A percentile compares a stretch with the other conserved stretches of the same genome.
These are phyloP conservation scores for Picea glauca DNA, from an alignment of 75 land plant species.

Conservation along the genomic window DNA sequence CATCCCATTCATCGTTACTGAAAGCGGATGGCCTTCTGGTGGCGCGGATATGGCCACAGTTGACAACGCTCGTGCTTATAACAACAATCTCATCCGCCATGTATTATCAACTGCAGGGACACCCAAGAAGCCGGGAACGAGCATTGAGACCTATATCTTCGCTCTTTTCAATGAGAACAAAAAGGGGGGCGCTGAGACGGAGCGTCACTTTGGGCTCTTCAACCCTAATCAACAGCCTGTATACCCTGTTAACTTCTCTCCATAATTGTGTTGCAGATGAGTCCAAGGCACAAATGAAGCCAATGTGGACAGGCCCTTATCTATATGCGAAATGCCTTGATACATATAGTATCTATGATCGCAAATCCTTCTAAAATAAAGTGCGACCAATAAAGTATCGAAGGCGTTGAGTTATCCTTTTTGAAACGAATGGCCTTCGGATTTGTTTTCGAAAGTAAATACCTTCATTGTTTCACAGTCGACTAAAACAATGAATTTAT, in stretches of 20 bases:
- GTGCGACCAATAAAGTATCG: too few species aligned
- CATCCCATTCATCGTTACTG: slow-evolving; percentile 30
- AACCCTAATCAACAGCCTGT: not conserved
- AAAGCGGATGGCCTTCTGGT: slow-evolving; percentile 53
- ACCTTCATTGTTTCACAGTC: too few species aligned
- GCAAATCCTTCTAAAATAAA: too few species aligned
- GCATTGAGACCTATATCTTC: slow-evolving; percentile 68
- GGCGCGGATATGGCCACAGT: slow-evolving; percentile 20
- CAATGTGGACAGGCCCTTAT: too few species aligned
- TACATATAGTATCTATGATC: too few species aligned
- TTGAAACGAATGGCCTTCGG: too few species aligned
- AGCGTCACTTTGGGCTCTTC: slow-evolving; percentile 68
- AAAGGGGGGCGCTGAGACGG: slow-evolving; percentile 49
- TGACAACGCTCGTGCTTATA: slow-evolving; percentile 48
- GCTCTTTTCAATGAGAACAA: slow-evolving; percentile 67
- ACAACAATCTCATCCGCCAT: slow-evolving; percentile 43
- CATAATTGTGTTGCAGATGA: too few species aligned
- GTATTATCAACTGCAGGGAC: slow-evolving; percentile 52
- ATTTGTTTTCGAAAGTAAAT: too few species aligned
- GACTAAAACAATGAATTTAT: too few species aligned
- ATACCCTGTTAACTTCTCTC: not conserved
- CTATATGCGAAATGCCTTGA: too few species aligned
- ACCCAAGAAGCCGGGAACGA: slow-evolving; percentile 37
- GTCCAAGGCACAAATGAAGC: too few species aligned
- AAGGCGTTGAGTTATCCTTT: too few species aligned